Evolutionary conservation across 2,329 filamentous ascomycete genomes (phyloP).

Genomic region (Cryphonectria parasitica): DNA sequence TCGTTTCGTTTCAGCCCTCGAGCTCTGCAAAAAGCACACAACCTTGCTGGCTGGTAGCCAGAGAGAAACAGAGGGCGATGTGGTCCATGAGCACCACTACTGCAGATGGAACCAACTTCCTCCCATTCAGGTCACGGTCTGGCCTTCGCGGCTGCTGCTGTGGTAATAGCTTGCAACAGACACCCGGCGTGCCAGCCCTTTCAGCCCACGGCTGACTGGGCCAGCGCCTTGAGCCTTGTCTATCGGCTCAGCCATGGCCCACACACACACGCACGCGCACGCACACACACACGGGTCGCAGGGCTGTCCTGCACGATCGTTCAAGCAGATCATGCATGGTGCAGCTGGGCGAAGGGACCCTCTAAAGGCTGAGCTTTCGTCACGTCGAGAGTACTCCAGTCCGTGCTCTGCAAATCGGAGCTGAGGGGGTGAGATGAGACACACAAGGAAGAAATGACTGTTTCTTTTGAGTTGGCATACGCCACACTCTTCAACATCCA

Average conservation of each 20-base stretch:
- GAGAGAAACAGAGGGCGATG: background rate
- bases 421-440: background rate
- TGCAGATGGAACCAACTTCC: background rate
- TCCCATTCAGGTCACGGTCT: background rate
- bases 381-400: background rate
- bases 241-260: background rate
- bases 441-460: background rate
- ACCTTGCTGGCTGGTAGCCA: background rate
- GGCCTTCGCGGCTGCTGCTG: background rate
- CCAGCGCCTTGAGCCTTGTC: background rate
- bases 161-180: background rate
- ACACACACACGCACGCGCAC: background rate
- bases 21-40: background rate
- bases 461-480: background rate
- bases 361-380: background rate
- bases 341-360: background rate
- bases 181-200: background rate
- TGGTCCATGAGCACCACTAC: background rate
- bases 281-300: background rate
- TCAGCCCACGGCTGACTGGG: background rate
- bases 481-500: background rate
- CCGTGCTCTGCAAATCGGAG: background rate
- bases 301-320: background rate
- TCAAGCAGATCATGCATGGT: background rate
- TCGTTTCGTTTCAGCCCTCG: conserved; percentile 2